Base-by-base conservation (phyloP, 768 basidiomycete species). In the Clavulina sp. region DNA sequence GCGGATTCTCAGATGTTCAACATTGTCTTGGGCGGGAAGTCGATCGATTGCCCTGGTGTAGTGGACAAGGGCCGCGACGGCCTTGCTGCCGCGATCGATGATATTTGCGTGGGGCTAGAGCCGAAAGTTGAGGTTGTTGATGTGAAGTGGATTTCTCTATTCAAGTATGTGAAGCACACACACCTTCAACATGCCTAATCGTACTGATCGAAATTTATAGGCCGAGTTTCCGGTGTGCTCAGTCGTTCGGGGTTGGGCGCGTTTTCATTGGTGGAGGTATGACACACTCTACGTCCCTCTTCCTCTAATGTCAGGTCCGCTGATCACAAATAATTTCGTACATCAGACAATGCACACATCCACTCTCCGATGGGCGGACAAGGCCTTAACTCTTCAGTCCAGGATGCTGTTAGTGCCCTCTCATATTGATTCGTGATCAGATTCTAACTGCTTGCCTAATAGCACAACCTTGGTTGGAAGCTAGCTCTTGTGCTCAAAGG, bases 261-360 rank as follows among this genome's bases (percentile, higher is more conserved):
- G 70, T 69, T 7, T 75, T 74, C 53, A 47, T 75, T 16, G 68
- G 61, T 26, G 75, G 74, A 57, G 75, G 74, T 71, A 46, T 2
- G 63, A 33, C 13, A 7, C 9, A 5, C 19, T 3, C 5, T 59
- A 30, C 34, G 19, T 38, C 7, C 34, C 34, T 38, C 7, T 19
- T 38, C 7, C 34, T 7, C 34, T 7, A 38, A 38, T 19, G 34
- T 19, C 9, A 38, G 34, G 34, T 38, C 38, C n/a, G n/a, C n/a
- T n/a, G n/a, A n/a, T n/a, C n/a, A n/a, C n/a, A n/a, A n/a, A n/a
- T n/a, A n/a, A n/a, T n/a, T 26, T 18, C 9, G 16, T 23, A 5
- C 7, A 24, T 5, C 50, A 76, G 74, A 76, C 56, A 68, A 71
- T 23, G 73, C 70, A 0, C 75, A 76, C 52, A 62, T 68, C 23